Conservation (phyloP, 1,284 basidiomycete species). For the Sporisorium iseilematis-ciliati region DNA sequence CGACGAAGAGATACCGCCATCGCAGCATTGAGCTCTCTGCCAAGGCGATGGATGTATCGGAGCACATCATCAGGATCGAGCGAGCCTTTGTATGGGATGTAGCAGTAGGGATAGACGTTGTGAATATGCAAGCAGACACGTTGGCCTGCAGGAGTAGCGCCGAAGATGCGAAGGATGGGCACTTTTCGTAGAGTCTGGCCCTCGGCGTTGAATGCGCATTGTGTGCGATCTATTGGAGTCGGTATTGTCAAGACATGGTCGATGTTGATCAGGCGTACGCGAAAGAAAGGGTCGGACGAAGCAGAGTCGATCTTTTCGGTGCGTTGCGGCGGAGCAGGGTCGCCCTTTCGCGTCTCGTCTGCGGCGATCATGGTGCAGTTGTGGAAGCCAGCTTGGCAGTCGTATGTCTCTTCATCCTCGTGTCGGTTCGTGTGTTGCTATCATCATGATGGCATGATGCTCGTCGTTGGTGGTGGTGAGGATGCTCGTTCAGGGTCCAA, state of each 20-base stretch:
- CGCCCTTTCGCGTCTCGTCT: conserved; percentile 6
- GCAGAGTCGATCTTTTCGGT: conserved; percentile 24
- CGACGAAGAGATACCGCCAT: conserved; percentile 57
- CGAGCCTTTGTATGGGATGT: conserved; percentile 71
- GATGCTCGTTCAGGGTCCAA: conserved; percentile 9
- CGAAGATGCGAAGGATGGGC: conserved; percentile 88
- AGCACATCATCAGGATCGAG: conserved; percentile 74
- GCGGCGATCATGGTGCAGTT: conserved; percentile 10
- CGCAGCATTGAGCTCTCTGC: conserved; percentile 76
- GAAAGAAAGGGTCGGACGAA: conserved; percentile 55
- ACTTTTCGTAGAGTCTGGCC: conserved; percentile 73
- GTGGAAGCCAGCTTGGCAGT: background rate
- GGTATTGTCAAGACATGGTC: conserved; percentile 58
- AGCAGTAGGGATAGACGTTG: conserved; percentile 75
- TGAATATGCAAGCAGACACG: conserved; percentile 91
- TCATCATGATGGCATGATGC: background rate
- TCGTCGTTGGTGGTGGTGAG: too few relatives aligned
- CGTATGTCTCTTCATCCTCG: background rate
- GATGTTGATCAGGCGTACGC: conserved; percentile 62
- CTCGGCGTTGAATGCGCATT: conserved; percentile 73
- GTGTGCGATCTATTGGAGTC: conserved; percentile 49
- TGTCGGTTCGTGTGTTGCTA: background rate
- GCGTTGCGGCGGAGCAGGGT: conserved; percentile 12
- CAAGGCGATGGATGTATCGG: conserved; percentile 77
- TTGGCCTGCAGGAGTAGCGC: conserved; percentile 81